phyloP scores from a whole-genome alignment of 148 eudicot species.

The Dianthus caryophyllus region DNA sequence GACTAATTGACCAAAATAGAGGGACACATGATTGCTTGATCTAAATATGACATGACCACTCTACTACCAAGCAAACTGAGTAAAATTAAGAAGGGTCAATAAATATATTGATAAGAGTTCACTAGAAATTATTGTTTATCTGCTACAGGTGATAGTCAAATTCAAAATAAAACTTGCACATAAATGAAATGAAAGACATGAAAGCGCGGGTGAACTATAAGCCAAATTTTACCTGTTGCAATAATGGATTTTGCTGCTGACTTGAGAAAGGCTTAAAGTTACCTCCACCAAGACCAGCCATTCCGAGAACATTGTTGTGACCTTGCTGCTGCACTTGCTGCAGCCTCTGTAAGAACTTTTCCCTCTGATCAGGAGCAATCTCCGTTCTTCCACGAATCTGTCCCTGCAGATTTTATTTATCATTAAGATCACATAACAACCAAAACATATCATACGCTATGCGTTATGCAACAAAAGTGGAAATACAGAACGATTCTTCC shows the following conservation, averaged over 20 bases:
- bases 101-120: not conserved
- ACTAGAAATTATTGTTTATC: not conserved
- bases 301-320: constrained; percentile 72
- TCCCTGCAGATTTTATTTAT: constrained; percentile 36
- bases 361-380: constrained; percentile 96
- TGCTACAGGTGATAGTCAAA: constrained; percentile 5
- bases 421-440: constrained; percentile 3
- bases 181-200: not conserved
- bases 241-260: constrained; percentile 72
- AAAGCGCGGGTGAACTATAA: not conserved
- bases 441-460: not conserved
- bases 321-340: constrained; percentile 95
- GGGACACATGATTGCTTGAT: constrained; percentile 1
- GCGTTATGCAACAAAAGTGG: not conserved
- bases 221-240: constrained; percentile 65
- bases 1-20: not conserved
- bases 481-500: not conserved
- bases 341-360: constrained; percentile 70
- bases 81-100: not conserved
- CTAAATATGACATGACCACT: not conserved
- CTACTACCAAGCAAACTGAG: not conserved
- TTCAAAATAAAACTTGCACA: not conserved
- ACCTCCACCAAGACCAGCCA: constrained; percentile 66
- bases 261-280: constrained; percentile 73
- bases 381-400: constrained; percentile 92